Percentiles rank a stretch among this genome's conserved stretches.
Evolutionary conservation across 768 basidiomycete genomes (phyloP).

Genomic region (Floccularia luteovirens): DNA sequence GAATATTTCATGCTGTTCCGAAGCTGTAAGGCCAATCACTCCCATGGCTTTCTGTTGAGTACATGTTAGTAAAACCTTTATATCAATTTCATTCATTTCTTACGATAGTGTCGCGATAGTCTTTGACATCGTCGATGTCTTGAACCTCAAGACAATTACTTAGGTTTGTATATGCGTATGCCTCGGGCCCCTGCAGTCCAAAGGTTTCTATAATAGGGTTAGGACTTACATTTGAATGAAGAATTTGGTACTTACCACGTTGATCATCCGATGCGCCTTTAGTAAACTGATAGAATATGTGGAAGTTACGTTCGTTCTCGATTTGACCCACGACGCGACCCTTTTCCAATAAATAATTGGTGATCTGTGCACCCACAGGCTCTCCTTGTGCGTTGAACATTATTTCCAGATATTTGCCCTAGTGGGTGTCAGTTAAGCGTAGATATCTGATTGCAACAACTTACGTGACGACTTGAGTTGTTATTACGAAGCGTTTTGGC

Average conservation of each 20-base stretch:
- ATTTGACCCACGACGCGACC: slow-evolving; percentile 95
- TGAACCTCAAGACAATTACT: slow-evolving; percentile 90
- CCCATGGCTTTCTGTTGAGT: slow-evolving; percentile 84
- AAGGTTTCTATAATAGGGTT: slow-evolving; percentile 61
- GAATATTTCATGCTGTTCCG: slow-evolving; percentile 90
- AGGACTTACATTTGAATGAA: slow-evolving; percentile 6
- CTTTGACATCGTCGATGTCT: slow-evolving; percentile 83
- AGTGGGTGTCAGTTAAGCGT: slow-evolving; percentile 11
- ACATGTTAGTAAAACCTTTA: slow-evolving; percentile 3
- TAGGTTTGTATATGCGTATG: slow-evolving; percentile 88
- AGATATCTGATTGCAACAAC: slow-evolving; percentile 18
- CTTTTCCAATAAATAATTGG: slow-evolving; percentile 97
- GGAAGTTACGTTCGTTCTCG: slow-evolving; percentile 93
- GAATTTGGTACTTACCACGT: slow-evolving; percentile 50
- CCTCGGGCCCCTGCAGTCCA: slow-evolving; percentile 92
- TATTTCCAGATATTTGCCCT: slow-evolving; percentile 99
- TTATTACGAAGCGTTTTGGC: slow-evolving; percentile 99
- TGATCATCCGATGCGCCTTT: slow-evolving; percentile 89
- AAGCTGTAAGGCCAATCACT: slow-evolving; percentile 75
- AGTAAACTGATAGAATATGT: slow-evolving; percentile 99
- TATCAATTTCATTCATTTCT: slow-evolving; percentile 17
- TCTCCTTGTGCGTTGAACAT: slow-evolving; percentile 95
- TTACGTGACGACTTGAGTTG: slow-evolving; percentile 95
- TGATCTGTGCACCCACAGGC: slow-evolving; percentile 96
- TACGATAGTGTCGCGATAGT: slow-evolving; percentile 86